Base-by-base conservation (phyloP, 768 basidiomycete genomes). In the Tricholoma terreum region DNA sequence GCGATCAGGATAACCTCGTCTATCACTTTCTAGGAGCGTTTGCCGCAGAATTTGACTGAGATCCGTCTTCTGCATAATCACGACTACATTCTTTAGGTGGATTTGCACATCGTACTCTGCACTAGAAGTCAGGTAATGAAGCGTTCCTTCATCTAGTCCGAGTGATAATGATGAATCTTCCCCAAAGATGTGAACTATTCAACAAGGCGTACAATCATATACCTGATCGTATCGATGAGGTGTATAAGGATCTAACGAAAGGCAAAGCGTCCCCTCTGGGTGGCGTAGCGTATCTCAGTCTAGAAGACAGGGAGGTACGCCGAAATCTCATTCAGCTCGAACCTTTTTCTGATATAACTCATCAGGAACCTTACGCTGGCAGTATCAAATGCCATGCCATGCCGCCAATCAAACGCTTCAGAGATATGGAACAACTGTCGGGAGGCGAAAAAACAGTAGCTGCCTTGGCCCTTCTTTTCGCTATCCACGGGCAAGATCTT, bases 371-470 rank as follows among this genome's bases (percentile, higher is more conserved):
- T 1, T 94, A 94, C 61, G 78, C 77, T 21, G 86, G 84, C 35
- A 92, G 97, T 54, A 92, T 99, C 76, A 98, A 97, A 72, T 98
- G 98, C 69, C 96, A 98, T 67, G 95, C 96, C 1, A 99, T 98
- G 97, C 97, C 97, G 0, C 97, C 97, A 0, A 96, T 98, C 89
- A 99, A 99, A 71, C 90, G 94, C 2, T 98, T 98, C 81, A 83
- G 95, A 59, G 97, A 98, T 69, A 98, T 98, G 95, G 95, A 98
- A 58, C 96, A 98, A 70, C 78, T 98, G 12, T 98, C 95, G 0
- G 97, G 96, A 54, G 97, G 96, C 19, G 97, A 99, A 71, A 98
- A 98, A 77, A 98, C 97, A 0, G 95, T 98, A 49, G 97, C 97
- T 6, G 96, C 96, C 5, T 76, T 98, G n/a, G 96, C 96, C 1